Base-by-base conservation (phyloP, 768 basidiomycete genomes). In the Mycena indigotica region DNA sequence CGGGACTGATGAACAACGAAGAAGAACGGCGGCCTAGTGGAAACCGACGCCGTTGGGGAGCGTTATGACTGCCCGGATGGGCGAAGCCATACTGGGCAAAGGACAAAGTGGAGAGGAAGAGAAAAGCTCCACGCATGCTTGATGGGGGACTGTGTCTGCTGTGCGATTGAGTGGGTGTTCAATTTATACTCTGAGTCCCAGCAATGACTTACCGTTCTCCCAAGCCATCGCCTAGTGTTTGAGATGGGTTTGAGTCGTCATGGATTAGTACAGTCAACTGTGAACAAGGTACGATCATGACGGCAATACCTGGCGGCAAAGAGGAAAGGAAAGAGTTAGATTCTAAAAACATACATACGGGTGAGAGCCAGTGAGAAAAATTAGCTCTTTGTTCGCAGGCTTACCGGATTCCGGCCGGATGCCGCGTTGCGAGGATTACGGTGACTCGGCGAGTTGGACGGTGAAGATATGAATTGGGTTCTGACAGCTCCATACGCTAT, bases 1-100 rank as follows among this genome's bases (percentile, higher is more conserved):
- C 51, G 24, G 63, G 63, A 28, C 45, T 44, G 41, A 44, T 44
- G 41, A 44, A 44, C 8, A 44, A 16, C 13, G 41, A 44, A 8
- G 12, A 13, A 23, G 41, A 44, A 8, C 41, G 41, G 23, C 41
- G 41, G 15, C 41, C 41, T 6, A 44, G n/a, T 8, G 41, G 41
- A 19, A 15, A 44, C 8, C 41, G 15, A 15, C 41, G 41, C 8
- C 41, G 41, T 21, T 44, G 41, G 5, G 13, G 41, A 13, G 41
- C 8, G 35, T 38, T 10, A n/a, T 10, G 35, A 21, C 8, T 44
- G 8, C 32, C 32, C 10, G 32, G 32, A 35, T 35, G 17, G 8
- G 41, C 41, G 41, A 44, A 21, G 41, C 13, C 15, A 21, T 5
- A 15, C 8, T 13, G 21, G 23, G 23, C 41, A 6, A 23, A 15